Percentiles rank a stretch among this genome's conserved stretches.
Conservation (phyloP, 2,329 filamentous ascomycete species). For the Curvularia spicifera region DNA sequence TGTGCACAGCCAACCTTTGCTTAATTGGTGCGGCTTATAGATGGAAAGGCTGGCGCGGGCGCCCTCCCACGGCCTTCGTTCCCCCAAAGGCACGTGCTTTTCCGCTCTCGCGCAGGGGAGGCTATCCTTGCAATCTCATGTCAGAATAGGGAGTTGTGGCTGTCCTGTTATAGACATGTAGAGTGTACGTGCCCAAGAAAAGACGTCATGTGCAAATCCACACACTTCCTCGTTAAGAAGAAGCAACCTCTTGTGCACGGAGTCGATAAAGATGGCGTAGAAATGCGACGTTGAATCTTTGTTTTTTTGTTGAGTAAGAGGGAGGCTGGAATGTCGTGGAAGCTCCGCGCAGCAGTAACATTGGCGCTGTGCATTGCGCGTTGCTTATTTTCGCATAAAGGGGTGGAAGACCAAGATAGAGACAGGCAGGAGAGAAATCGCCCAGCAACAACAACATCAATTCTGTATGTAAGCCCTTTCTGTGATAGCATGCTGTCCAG, state of each 20-base stretch:
- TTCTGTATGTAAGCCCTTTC: no score
- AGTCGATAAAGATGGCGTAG: neutral
- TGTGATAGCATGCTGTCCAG: neutral
- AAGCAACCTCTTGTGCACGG: conserved; percentile 1
- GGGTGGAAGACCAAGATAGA: neutral
- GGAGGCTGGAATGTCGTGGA: neutral
- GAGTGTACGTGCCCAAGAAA: conserved; percentile 11
- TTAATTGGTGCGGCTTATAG: conserved; percentile 28
- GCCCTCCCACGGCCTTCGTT: no score
- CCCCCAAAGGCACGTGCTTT: conserved; percentile 7
- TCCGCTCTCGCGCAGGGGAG: neutral
- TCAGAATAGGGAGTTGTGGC: conserved; percentile 24
- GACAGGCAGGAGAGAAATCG: no score
- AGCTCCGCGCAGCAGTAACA: neutral
- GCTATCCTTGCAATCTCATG: conserved; percentile 18
- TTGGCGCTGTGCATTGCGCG: conserved; percentile 13
- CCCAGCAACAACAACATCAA: no score
- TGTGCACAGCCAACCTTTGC: conserved; percentile 23
- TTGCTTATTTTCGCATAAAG: conserved; percentile 15
- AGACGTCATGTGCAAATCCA: conserved; percentile 4
- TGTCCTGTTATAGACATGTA: conserved; percentile 12
- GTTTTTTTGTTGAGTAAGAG: neutral
- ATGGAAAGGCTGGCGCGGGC: neutral
- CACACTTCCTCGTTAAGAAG: conserved; percentile 7
- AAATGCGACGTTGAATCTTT: conserved; percentile 11